Conservation (phyloP, 2,329 filamentous ascomycete genomes). For the Alternaria panax region DNA sequence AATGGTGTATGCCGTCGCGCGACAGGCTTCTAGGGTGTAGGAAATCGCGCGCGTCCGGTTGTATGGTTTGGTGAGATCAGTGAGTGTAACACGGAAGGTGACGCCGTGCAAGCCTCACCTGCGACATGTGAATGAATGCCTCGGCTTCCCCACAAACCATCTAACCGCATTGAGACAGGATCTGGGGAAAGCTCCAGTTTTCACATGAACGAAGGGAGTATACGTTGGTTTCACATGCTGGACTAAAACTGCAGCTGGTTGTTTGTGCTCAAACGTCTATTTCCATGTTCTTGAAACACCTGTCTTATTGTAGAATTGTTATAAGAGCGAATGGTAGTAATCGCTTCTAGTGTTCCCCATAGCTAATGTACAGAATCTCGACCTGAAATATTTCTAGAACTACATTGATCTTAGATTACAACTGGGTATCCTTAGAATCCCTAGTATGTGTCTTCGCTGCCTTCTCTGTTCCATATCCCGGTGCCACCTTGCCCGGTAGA, state of each 20-base stretch:
- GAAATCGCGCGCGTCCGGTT: conserved; percentile 9
- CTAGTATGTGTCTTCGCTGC: conserved; percentile 1
- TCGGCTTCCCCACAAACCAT: conserved; percentile 32
- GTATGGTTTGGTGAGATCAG: conserved; percentile 14
- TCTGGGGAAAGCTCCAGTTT: conserved; percentile 19
- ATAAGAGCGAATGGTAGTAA: background rate
- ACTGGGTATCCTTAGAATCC: conserved; percentile 1
- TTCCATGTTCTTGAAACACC: background rate
- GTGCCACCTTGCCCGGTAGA: conserved; percentile 2
- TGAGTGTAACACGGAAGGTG: conserved; percentile 13
- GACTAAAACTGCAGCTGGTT: background rate
- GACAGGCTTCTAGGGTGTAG: background rate
- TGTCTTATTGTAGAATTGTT: background rate
- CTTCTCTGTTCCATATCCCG: conserved; percentile 1
- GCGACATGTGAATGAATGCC: conserved; percentile 34
- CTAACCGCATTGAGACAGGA: conserved; percentile 10
- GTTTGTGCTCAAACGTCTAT: background rate
- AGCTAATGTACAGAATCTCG: background rate
- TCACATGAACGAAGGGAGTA: conserved; percentile 7
- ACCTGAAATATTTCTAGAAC: background rate
- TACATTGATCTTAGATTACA: background rate
- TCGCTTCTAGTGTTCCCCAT: background rate
- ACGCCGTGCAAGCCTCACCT: conserved; percentile 17
- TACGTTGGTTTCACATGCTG: background rate
- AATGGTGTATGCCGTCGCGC: background rate